A percentile compares a stretch with the other conserved stretches of the same genome.
Evolutionary conservation across 192 early-diverging fungal species (phyloP).

Genomic region (Podila clonocystis): DNA sequence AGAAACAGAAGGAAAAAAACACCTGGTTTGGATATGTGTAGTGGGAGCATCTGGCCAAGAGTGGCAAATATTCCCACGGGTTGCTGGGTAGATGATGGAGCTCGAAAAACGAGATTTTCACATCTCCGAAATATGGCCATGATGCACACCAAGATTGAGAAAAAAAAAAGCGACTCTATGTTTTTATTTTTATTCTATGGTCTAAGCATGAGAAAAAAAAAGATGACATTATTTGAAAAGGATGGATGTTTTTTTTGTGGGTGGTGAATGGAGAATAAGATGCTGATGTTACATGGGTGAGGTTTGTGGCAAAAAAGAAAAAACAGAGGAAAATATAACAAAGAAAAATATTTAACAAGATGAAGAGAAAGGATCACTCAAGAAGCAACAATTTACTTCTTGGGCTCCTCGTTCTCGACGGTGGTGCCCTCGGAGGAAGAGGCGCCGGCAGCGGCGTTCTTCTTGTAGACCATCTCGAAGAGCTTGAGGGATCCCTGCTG

Average conservation of each 20-base stretch:
- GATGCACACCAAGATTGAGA: too few species aligned
- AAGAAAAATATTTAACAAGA: conserved; percentile 2
- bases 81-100: too few species aligned
- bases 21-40: too few species aligned
- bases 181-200: not conserved
- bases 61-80: too few species aligned
- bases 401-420: conserved; percentile 21
- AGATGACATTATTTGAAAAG: not conserved
- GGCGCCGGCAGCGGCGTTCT: conserved; percentile 25
- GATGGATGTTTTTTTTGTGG: not conserved
- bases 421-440: conserved; percentile 13
- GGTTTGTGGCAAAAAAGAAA: not conserved
- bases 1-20: too few species aligned
- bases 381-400: not conserved
- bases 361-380: not conserved
- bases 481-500: conserved; percentile 90
- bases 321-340: conserved; percentile 1
- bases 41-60: too few species aligned
- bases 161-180: not conserved
- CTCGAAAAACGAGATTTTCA: too few species aligned
- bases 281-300: conserved; percentile 1
- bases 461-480: conserved; percentile 96
- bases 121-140: too few species aligned
- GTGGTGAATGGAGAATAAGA: not conserved
- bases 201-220: too few species aligned